Evolutionary conservation across 2,329 filamentous ascomycete genomes (phyloP), one percentile per base, ranked within the genome.

Genomic region (Cordyceps farinosa): DNA sequence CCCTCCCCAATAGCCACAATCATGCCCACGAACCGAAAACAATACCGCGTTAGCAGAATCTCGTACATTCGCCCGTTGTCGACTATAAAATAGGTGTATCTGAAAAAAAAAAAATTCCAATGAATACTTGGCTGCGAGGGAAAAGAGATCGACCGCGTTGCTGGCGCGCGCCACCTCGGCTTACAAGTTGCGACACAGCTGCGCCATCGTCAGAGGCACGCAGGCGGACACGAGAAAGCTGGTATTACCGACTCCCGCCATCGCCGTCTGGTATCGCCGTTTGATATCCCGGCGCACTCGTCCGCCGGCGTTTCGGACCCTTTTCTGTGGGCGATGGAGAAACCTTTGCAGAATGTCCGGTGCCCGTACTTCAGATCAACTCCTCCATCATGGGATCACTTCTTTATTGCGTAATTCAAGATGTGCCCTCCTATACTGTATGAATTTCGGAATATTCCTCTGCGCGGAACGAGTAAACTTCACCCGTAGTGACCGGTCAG

Each of bases 11-110:
- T 70, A 0, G 66, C 15, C 0, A 71, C 22, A 0, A 70, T 36
- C 0, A 70, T 51, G 0, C 74, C 71, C 0, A 64, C 64, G 53
- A 73, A 75, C 1, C 72, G 74, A 1, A 22, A 75, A 61, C 0
- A 78, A 56, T 0, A 79, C 69, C 0, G 69, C 69, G n/a, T 78
- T 78, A 78, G 67, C 1, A 79, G 68, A 9, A 79, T 68, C 0
- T 74, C 69, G 42, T 74, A 76, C 65, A 72, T 70, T 1, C 76
- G 64, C 0, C 75, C 75, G 34, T 79, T 79, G 0, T 75, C 76
- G 34, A 78, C 75, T 15, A 69, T 22, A 68, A 27, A 79, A 79
- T 0, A 74, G 77, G 8, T 79, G 75, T 2, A 78, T 78, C 5
- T 69, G 68, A 11, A 78, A 70, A 32, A 78, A 74, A 68, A 11